Conservation (phyloP, 106 monocot genomes). For the Platanthera zijinensis region DNA sequence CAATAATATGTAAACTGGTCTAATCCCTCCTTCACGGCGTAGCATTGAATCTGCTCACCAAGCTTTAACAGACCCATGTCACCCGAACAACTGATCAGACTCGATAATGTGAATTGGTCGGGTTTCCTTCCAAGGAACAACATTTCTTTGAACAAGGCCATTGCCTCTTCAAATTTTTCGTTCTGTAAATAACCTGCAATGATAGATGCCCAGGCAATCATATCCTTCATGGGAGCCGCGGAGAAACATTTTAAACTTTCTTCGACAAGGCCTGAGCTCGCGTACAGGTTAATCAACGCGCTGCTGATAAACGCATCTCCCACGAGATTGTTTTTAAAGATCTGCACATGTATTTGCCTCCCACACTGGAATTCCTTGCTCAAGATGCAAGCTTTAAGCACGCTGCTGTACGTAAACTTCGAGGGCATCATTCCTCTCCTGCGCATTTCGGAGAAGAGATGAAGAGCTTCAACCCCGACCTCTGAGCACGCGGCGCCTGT, state of each 20-base stretch:
- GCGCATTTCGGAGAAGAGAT: constrained; percentile 31
- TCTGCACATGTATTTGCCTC: constrained; percentile 44
- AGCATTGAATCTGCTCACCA: constrained; percentile 31
- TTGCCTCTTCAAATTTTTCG: constrained; percentile 22
- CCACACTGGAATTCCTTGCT: constrained; percentile 19
- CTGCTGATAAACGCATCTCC: constrained; percentile 30
- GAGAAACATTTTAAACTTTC: constrained; percentile 41
- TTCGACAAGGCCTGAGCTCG: constrained; percentile 10
- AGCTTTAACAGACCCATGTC: constrained; percentile 10
- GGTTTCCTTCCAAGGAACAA: constrained; percentile 11
- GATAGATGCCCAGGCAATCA: constrained; percentile 26
- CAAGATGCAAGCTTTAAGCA: constrained; percentile 37
- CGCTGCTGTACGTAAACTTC: constrained; percentile 33
- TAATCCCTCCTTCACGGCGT: constrained; percentile 21
- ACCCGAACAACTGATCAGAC: constrained; percentile 19
- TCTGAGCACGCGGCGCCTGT: constrained; percentile 10
- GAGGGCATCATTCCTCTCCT: constrained; percentile 33
- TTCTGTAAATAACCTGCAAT: constrained; percentile 28
- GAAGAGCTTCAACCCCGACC: constrained; percentile 15
- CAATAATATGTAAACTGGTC: constrained; percentile 26
- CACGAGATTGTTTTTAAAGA: constrained; percentile 27
- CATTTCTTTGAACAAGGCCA: constrained; percentile 23
- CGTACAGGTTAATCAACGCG: constrained; percentile 31
- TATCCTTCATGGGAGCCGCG: constrained; percentile 13
- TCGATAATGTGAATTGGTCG: constrained; percentile 17